Conservation (phyloP, 495 filamentous ascomycete genomes). For the Pseudotulostoma volvatum region DNA sequence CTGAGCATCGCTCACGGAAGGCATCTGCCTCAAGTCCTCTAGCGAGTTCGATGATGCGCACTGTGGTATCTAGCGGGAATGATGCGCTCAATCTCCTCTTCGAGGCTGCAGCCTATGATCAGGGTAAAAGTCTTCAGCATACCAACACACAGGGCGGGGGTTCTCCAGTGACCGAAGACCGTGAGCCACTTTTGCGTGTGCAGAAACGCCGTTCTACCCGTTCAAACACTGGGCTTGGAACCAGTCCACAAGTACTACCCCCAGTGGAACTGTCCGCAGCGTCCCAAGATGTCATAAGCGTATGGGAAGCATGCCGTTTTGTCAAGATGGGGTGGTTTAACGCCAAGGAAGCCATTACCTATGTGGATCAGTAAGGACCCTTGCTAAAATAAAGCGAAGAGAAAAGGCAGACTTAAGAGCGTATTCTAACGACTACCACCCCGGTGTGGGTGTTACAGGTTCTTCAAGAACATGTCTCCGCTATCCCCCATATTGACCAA, state of each 20-base stretch:
- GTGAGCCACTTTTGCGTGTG: too few relatives aligned
- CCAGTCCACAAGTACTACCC: constrained; percentile 4
- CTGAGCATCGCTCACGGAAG: neutral
- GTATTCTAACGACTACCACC: too few relatives aligned
- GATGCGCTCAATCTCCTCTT: constrained; percentile 39
- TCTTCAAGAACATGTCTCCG: constrained; percentile 36
- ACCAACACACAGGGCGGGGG: neutral
- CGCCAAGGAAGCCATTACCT: constrained; percentile 32
- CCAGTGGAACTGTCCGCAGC: constrained; percentile 19
- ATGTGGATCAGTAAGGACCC: constrained; percentile 34
- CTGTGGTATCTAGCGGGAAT: constrained; percentile 33
- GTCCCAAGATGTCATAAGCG: constrained; percentile 19
- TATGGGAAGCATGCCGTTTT: constrained; percentile 35
- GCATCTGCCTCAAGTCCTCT: constrained; percentile 6
- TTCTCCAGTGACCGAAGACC: neutral
- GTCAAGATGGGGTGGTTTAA: constrained; percentile 39
- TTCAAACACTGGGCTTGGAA: constrained; percentile 1
- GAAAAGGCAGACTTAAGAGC: neutral
- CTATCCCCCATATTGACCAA: constrained; percentile 36
- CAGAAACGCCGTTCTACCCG: neutral
- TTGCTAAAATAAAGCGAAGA: neutral
- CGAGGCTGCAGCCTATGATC: constrained; percentile 28
- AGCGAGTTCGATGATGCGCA: constrained; percentile 32
- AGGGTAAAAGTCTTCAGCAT: neutral
- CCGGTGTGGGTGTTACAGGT: too few relatives aligned